Conservation (phyloP, 2,329 filamentous ascomycete species). For the Colletotrichum nymphaeae region DNA sequence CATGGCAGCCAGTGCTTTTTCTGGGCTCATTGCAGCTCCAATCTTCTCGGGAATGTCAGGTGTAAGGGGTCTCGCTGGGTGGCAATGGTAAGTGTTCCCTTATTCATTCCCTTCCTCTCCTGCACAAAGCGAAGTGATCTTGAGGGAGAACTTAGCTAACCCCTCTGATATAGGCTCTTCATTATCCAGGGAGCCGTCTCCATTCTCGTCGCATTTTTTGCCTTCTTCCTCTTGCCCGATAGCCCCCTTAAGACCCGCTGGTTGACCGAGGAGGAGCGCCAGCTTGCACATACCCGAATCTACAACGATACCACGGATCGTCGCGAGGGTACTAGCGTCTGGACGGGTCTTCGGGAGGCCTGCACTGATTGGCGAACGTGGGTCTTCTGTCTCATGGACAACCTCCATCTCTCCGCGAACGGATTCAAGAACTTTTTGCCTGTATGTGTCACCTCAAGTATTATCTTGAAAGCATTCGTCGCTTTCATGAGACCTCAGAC, state of each 20-base stretch:
- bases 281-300: constrained; percentile 51
- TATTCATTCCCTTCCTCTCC: too few species aligned
- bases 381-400: constrained; percentile 62
- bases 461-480: too few species aligned
- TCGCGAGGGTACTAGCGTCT: constrained; percentile 51
- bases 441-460: too few species aligned
- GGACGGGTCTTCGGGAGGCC: constrained; percentile 56
- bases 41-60: constrained; percentile 56
- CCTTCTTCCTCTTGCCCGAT: constrained; percentile 52
- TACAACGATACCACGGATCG: constrained; percentile 45
- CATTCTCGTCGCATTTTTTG: constrained; percentile 47
- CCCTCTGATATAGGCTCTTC: constrained; percentile 53
- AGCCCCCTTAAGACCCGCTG: constrained; percentile 51
- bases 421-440: constrained; percentile 53
- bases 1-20: constrained; percentile 56
- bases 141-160: too few species aligned
- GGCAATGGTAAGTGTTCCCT: too few species aligned
- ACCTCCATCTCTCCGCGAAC: constrained; percentile 61
- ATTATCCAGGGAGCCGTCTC: constrained; percentile 53
- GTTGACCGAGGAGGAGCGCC: constrained; percentile 53
- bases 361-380: constrained; percentile 58
- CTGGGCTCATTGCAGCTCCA: constrained; percentile 56
- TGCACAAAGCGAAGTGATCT: too few species aligned
- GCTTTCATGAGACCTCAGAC: too few species aligned
- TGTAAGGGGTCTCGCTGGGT: constrained; percentile 49